phyloP scores from a whole-genome alignment of 2,329 filamentous ascomycete genomes.

The Grosmannia serpens region DNA sequence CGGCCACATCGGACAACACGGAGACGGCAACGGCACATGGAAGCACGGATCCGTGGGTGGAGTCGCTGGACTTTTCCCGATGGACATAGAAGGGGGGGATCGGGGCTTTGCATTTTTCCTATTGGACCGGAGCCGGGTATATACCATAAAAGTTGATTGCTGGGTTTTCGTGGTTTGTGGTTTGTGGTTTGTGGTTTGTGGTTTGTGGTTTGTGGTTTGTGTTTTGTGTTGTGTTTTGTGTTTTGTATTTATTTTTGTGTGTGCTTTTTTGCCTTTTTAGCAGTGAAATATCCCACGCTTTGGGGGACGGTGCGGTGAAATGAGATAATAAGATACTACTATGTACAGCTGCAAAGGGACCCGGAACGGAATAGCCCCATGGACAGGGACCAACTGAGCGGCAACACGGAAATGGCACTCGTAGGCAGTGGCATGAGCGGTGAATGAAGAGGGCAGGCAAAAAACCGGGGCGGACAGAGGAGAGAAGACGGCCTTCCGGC shows the following conservation, averaged over 20 bases:
- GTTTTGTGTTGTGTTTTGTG: not conserved
- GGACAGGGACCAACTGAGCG: not conserved
- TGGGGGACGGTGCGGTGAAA: too few relatives aligned
- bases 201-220: not conserved
- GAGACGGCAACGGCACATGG: constrained; percentile 29
- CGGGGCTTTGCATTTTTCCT: not conserved
- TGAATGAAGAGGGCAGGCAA: not conserved
- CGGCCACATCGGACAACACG: constrained; percentile 31
- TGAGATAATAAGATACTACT: too few relatives aligned
- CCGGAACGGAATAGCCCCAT: too few relatives aligned
- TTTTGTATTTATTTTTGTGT: too few relatives aligned
- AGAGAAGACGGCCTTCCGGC: not conserved
- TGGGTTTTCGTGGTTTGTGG: constrained; percentile 9
- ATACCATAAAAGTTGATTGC: constrained; percentile 28
- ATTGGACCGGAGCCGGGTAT: constrained; percentile 1
- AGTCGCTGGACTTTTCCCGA: constrained; percentile 38
- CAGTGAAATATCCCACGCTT: too few relatives aligned
- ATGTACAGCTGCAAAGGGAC: too few relatives aligned
- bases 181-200: not conserved
- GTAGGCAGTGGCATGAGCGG: not conserved
- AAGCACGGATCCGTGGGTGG: constrained; percentile 27
- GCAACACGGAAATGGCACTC: not conserved
- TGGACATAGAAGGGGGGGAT: constrained; percentile 20
- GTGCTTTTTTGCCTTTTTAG: too few relatives aligned
- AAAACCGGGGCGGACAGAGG: not conserved